Evolutionary conservation across 2,329 filamentous ascomycete species (phyloP).

Genomic region (Dryadomyces quercivorus): DNA sequence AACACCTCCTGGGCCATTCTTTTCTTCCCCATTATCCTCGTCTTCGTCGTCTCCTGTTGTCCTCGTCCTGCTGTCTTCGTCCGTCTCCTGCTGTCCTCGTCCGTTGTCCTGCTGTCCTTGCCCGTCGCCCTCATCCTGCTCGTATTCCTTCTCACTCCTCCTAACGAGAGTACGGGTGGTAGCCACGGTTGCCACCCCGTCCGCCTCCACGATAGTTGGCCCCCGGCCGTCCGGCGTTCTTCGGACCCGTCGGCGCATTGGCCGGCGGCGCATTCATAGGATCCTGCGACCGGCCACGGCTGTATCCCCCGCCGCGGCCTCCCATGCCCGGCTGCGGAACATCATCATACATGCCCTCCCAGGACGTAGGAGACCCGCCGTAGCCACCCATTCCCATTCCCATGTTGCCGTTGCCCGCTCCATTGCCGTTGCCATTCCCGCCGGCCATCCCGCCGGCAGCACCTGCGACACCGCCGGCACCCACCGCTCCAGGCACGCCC

Average conservation of each 20-base stretch:
- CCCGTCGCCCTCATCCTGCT: too few species aligned
- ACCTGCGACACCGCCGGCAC: conserved; percentile 16
- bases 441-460: conserved; percentile 17
- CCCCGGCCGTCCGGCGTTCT: conserved; percentile 84
- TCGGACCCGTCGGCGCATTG: conserved; percentile 86
- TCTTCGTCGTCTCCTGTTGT: not conserved
- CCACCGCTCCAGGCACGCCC: conserved; percentile 11
- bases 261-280: conserved; percentile 54
- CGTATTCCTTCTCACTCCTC: too few species aligned
- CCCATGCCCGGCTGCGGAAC: conserved; percentile 64
- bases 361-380: conserved; percentile 59
- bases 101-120: not conserved
- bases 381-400: conserved; percentile 19
- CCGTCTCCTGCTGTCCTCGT: too few species aligned
- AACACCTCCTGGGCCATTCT: not conserved
- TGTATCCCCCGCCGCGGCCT: conserved; percentile 28
- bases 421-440: conserved; percentile 3
- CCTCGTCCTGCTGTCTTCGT: not conserved
- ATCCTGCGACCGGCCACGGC: conserved; percentile 19
- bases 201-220: conserved; percentile 89
- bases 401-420: conserved; percentile 17
- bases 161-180: conserved; percentile 55
- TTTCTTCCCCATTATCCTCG: not conserved
- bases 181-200: conserved; percentile 48
- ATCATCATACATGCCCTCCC: conserved; percentile 98